These are phyloP conservation scores for Trichocladium antarcticum DNA, from an alignment of 495 filamentous ascomycete species.

Conservation along the genomic window DNA sequence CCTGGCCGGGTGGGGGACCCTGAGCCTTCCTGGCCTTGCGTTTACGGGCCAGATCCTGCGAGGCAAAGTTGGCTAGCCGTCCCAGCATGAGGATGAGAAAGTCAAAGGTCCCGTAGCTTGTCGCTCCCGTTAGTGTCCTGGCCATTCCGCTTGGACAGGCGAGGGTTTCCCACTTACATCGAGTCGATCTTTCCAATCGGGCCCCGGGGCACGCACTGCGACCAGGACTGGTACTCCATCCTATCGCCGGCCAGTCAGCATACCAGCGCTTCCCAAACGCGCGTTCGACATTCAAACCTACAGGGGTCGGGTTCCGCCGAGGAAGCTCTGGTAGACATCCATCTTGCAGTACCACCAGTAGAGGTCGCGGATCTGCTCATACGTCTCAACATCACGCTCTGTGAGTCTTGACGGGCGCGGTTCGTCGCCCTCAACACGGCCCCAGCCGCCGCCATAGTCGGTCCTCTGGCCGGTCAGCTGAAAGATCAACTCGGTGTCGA, in stretches of 20 bases:
- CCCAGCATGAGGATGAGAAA: conserved; percentile 75
- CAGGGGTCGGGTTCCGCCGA: conserved; percentile 78
- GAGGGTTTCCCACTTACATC: conserved; percentile 41
- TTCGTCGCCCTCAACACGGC: conserved; percentile 2
- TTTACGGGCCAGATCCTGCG: conserved; percentile 69
- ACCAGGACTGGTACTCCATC: conserved; percentile 68
- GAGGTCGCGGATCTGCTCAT: conserved; percentile 71
- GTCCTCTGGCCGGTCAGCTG: conserved; percentile 30
- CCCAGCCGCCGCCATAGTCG: conserved; percentile 23
- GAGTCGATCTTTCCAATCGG: conserved; percentile 67
- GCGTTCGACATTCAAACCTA: conserved; percentile 40
- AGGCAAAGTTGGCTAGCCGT: conserved; percentile 69
- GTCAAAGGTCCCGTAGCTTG: conserved; percentile 69
- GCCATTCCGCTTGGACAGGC: not conserved
- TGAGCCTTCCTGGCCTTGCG: conserved; percentile 42
- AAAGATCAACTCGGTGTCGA: conserved; percentile 29
- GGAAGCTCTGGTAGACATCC: conserved; percentile 79
- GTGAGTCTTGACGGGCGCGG: conserved; percentile 21
- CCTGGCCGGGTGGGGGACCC: conserved; percentile 14
- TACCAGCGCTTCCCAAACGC: not conserved
- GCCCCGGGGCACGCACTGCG: conserved; percentile 73
- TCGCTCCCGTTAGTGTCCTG: not conserved
- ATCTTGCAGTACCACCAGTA: conserved; percentile 97
- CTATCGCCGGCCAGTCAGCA: conserved; percentile 41
- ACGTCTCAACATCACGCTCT: conserved; percentile 63